Conservation (phyloP, 139 green algal species). For the Trebouxia sp. region DNA sequence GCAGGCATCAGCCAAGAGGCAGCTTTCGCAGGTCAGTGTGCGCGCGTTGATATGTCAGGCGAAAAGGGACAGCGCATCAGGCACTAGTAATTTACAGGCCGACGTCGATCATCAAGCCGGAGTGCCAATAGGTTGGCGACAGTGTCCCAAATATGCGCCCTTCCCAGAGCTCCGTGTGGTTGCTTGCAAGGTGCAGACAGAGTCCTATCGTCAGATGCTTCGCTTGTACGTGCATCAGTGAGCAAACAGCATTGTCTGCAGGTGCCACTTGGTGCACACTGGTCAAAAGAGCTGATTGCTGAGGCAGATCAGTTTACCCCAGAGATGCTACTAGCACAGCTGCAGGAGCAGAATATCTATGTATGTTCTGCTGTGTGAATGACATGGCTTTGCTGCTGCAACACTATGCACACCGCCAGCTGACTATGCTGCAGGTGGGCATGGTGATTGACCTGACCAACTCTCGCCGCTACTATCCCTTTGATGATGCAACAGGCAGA, state of each 20-base stretch:
- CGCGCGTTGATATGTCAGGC: background rate
- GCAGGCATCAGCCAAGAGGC: background rate
- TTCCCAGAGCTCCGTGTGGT: slow-evolving; percentile 51
- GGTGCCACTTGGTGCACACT: slow-evolving; percentile 49
- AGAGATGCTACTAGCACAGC: slow-evolving; percentile 35
- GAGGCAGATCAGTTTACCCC: slow-evolving; percentile 47
- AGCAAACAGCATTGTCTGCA: slow-evolving; percentile 14
- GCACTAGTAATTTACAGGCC: background rate
- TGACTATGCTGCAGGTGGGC: slow-evolving; percentile 50
- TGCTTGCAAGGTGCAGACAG: slow-evolving; percentile 54
- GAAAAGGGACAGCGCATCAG: background rate
- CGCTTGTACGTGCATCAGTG: background rate
- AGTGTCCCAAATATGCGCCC: slow-evolving; percentile 53
- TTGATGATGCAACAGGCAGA: slow-evolving; percentile 4
- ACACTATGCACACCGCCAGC: background rate
- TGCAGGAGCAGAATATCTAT: slow-evolving; percentile 34
- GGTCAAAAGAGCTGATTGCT: slow-evolving; percentile 40
- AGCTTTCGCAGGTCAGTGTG: background rate
- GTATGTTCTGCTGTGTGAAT: slow-evolving; percentile 11
- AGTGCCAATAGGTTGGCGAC: slow-evolving; percentile 58
- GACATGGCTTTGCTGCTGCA: background rate
- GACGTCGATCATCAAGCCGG: slow-evolving; percentile 7
- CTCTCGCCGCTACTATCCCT: slow-evolving; percentile 87
- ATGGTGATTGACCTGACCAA: slow-evolving; percentile 96
- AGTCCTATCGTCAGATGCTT: background rate